Evolutionary conservation across 495 filamentous ascomycete species (phyloP), one percentile per base, ranked within the genome.

Genomic region (Podospora appendiculata): DNA sequence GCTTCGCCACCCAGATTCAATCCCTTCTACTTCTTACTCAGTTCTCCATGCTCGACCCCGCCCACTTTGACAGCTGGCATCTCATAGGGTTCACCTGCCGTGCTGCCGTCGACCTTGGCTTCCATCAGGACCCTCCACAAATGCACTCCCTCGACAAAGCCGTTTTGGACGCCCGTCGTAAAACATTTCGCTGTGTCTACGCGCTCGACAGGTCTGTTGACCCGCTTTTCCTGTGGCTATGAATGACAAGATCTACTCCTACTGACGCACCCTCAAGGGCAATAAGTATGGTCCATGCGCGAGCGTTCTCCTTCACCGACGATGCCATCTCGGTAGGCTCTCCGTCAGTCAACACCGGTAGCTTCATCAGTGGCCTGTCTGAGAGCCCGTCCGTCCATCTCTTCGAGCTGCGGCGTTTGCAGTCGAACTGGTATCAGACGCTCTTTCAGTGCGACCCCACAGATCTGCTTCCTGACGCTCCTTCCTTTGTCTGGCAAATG

Each of bases 291-390:
- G 86, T 89, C 13, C 78, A 90, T 47, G 82, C 84, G 32, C 77
- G 89, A 40, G 82, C 87, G 0, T 95, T 95, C 64, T 94, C 92
- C 5, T 93, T 97, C 63, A 89, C 88, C 1, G 92, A 97, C 63
- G 88, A 87, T 39, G 86, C 89, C n/a, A 78, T 84, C 2, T 82
- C 84, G 55, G 89, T 94, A 38, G 76, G 70, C 9, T 70, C 87
- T 55, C 69, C 76, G 8, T 60, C 67, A 54, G 64, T 56, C 17
- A 63, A 49, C 39, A 66, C 59, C 4, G 63, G 63, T 41, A 60
- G 53, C 59, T 67, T 64, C 55, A 35, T 63, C 60, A 60, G 61
- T 32, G 58, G 54, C 4, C 73, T 64, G 3, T 61, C 71, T 68
- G 58, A 80, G 59, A 70, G 79, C 56, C 64, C 74, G 64, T 71